Evolutionary conservation across 1,284 basidiomycete species (phyloP).

Genomic region (Athelia psychrophila): DNA sequence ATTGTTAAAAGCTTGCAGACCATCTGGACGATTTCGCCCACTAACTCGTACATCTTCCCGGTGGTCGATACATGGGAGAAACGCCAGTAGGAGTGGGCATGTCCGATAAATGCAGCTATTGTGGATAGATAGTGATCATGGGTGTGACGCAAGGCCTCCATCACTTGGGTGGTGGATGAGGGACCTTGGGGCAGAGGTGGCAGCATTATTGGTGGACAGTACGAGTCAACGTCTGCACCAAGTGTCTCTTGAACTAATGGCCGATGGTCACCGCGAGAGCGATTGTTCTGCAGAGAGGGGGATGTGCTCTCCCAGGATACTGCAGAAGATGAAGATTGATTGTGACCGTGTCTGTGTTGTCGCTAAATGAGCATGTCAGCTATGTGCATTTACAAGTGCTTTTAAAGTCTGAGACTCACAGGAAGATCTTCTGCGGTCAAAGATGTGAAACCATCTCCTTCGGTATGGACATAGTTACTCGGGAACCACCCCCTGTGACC

Average conservation of each 20-base stretch:
- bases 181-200: conserved; percentile 69
- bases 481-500: conserved; percentile 96
- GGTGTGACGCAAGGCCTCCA: conserved; percentile 69
- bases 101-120: conserved; percentile 96
- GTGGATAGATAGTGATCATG: conserved; percentile 91
- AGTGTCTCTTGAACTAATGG: conserved; percentile 43
- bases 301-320: conserved; percentile 53
- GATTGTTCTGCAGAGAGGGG: conserved; percentile 23
- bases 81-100: conserved; percentile 90
- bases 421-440: conserved; percentile 47
- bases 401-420: conserved; percentile 35
- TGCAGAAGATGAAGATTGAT: conserved; percentile 46
- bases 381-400: conserved; percentile 42
- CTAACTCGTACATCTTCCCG: conserved; percentile 91
- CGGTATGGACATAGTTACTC: conserved; percentile 81
- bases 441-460: conserved; percentile 48
- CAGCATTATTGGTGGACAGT: conserved; percentile 71
- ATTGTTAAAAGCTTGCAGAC: conserved; percentile 91
- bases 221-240: conserved; percentile 48
- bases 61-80: conserved; percentile 89
- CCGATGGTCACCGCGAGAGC: conserved; percentile 35
- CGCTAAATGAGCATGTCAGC: conserved; percentile 31
- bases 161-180: conserved; percentile 60
- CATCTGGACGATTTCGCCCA: conserved; percentile 90
- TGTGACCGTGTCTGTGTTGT: conserved; percentile 38